These are phyloP conservation scores for Camellia japonica DNA, from an alignment of 148 eudicot species.

Conservation along the genomic window DNA sequence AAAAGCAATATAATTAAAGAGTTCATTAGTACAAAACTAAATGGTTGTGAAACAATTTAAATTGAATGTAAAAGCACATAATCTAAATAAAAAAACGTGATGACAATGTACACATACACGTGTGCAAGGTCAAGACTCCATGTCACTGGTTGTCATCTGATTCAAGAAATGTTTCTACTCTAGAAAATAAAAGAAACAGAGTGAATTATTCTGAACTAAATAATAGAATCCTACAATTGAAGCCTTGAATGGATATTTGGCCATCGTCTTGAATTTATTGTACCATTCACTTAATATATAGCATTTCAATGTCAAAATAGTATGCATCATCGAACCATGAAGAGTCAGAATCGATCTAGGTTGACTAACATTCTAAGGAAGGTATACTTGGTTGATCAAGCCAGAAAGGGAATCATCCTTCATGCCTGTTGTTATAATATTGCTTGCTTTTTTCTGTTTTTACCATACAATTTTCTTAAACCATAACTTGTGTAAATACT, in stretches of 20 bases:
- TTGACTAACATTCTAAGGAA: background rate
- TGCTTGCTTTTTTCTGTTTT: background rate
- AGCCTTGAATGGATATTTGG: background rate
- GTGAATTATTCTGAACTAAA: background rate
- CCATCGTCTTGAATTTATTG: background rate
- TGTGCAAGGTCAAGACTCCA: background rate
- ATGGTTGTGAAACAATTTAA: background rate
- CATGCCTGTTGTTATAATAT: background rate
- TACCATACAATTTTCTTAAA: background rate
- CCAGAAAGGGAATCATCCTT: background rate
- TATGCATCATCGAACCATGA: background rate
- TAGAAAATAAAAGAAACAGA: background rate
- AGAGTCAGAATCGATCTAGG: background rate
- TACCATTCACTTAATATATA: background rate
- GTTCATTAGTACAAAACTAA: background rate
- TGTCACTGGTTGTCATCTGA: background rate
- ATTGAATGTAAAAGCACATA: background rate
- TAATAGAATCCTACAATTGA: background rate
- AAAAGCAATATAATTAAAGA: background rate
- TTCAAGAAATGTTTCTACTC: background rate
- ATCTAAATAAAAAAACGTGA: background rate
- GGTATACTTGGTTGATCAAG: background rate
- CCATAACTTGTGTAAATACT: background rate
- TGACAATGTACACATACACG: background rate
- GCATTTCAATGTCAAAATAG: background rate